Base-by-base conservation (phyloP, 768 basidiomycete genomes). In the Cystoderma amianthinum region DNA sequence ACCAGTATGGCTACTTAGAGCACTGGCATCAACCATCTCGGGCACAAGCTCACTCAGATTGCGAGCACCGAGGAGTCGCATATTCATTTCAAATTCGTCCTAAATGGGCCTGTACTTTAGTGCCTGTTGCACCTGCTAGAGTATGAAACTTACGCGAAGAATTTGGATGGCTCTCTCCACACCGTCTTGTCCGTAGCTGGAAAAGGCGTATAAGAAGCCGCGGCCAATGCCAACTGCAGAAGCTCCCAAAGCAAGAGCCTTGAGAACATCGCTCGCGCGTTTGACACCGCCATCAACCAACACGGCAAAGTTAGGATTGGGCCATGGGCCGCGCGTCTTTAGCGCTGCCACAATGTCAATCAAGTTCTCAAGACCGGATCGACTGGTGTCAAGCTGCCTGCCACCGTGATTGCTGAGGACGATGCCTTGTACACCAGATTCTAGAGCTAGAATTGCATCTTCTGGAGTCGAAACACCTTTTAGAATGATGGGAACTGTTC, bases 1-100 rank as follows among this genome's bases (percentile, higher is more conserved):
- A 1, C 78, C 81, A 15, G 80, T 59, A 52, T 91, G 91, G 18
- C 69, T 59, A 39, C 69, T 66, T 21, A 95, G 62, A 39, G 79
- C 82, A 1, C 77, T 75, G 10, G 81, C 80, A 47, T 97, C 91
- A 5, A 98, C 90, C 94, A 98, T 94, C 33, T 80, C 77, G 0
- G 86, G 88, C 1, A 80, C 78, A 42, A 98, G 66, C 23, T 97
- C 90, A 40, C 72, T 73, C 33, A 98, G 59, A 0, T 76, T 85
- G 3, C 72, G 78, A 1, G 93, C 93, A 5, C 95, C 95, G 20
- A 99, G 62, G 1, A 98, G 69, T 12, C 94, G 83, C 77, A 97
- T 75, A 62, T 95, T 93, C 95, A 98, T 97, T 68, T 94, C 90
- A 52, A 99, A 91, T 60, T 99, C 95, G 50, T 94, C 90, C 91